Evolutionary conservation across 2,329 filamentous ascomycete genomes (phyloP).

Genomic region (Aspergillus latus): DNA sequence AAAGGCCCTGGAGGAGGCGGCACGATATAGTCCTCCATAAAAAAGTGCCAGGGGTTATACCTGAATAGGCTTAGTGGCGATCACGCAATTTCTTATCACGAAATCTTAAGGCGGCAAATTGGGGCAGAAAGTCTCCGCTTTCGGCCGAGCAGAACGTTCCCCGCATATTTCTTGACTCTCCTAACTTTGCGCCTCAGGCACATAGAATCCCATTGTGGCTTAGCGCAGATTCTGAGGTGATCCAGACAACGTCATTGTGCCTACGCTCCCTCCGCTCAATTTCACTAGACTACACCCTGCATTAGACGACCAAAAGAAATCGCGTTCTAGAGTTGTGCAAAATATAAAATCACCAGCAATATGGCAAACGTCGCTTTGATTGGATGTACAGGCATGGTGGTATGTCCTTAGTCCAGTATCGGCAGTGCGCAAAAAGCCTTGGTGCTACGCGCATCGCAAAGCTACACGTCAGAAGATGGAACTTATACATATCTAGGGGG

Average conservation of each 20-base stretch:
- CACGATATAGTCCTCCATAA: constrained; percentile 23
- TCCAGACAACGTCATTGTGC: constrained; percentile 1
- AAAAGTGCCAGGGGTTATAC: constrained; percentile 31
- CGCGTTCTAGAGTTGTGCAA: not conserved
- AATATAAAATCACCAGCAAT: not conserved
- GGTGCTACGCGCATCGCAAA: not conserved
- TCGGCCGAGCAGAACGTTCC: constrained; percentile 11
- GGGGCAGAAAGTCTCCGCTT: constrained; percentile 23
- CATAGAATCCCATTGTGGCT: not conserved
- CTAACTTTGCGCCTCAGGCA: constrained; percentile 12
- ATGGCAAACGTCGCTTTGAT: constrained; percentile 50
- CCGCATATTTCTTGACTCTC: constrained; percentile 18
- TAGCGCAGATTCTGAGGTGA: not conserved
- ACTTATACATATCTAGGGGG: constrained; percentile 57
- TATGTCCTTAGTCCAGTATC: constrained; percentile 32
- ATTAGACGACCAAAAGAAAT: not conserved
- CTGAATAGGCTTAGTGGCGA: constrained; percentile 33
- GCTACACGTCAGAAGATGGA: not conserved
- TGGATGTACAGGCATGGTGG: constrained; percentile 52
- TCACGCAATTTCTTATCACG: constrained; percentile 38
- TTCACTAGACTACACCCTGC: not conserved
- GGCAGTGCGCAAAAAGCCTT: not conserved
- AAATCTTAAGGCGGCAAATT: constrained; percentile 14
- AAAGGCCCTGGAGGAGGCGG: constrained; percentile 13
- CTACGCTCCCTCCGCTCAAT: no score